Evolutionary conservation across 192 early-diverging fungal species (phyloP).

Genomic region (Pilaira anomala): DNA sequence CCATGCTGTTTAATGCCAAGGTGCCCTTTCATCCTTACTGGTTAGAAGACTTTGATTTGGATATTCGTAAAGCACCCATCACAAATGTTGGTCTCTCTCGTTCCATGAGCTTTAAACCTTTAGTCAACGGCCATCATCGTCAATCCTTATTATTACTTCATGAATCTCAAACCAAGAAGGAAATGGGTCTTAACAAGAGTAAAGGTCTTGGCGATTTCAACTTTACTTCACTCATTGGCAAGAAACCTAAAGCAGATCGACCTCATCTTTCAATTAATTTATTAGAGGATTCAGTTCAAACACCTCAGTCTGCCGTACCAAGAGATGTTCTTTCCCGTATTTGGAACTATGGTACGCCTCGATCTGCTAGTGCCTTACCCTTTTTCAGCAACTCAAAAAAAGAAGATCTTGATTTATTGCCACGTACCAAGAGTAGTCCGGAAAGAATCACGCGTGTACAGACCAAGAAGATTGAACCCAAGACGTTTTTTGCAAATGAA

Average conservation of each 20-base stretch:
- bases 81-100: conserved; percentile 29
- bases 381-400: background rate
- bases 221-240: background rate
- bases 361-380: background rate
- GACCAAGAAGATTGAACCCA: conserved; percentile 72
- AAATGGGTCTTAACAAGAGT: background rate
- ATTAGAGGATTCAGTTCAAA: background rate
- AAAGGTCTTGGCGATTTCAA: background rate
- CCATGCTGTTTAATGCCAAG: conserved; percentile 51
- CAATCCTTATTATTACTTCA: conserved; percentile 18
- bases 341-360: too few species aligned
- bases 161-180: background rate
- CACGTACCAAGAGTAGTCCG: background rate
- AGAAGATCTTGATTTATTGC: background rate
- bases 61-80: conserved; percentile 29
- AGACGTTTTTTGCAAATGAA: conserved; percentile 87
- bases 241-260: too few species aligned
- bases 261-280: too few species aligned
- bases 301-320: background rate
- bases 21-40: conserved; percentile 59
- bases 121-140: conserved; percentile 34
- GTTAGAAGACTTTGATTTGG: conserved; percentile 40
- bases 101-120: conserved; percentile 32
- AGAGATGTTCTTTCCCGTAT: background rate
- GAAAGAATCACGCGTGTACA: background rate